These are phyloP conservation scores for Fusarium sp. DNA, from an alignment of 2,329 filamentous ascomycete genomes.

Conservation along the genomic window DNA sequence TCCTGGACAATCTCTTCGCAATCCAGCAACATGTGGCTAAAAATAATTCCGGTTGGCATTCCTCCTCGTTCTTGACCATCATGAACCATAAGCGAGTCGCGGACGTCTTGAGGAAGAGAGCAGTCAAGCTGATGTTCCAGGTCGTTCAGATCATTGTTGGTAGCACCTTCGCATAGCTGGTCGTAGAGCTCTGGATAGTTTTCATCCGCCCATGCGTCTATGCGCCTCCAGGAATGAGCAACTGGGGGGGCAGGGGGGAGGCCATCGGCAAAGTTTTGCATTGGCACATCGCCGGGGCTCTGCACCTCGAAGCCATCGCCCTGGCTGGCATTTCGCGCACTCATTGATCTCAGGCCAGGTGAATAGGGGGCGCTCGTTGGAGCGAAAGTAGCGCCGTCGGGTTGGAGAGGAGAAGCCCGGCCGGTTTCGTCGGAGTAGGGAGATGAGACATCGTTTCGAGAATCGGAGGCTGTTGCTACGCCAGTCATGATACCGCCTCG, in stretches of 20 bases:
- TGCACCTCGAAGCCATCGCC: conserved; percentile 76
- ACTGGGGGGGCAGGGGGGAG: conserved; percentile 90
- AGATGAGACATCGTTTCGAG: conserved; percentile 82
- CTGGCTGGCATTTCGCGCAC: conserved; percentile 72
- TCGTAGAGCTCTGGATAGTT: conserved; percentile 96
- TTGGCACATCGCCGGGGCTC: conserved; percentile 85
- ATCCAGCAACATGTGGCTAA: conserved; percentile 93
- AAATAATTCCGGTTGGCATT: conserved; percentile 89
- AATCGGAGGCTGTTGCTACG: conserved; percentile 89
- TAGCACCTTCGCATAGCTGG: conserved; percentile 91
- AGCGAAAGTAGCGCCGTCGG: conserved; percentile 50
- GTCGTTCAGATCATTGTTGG: conserved; percentile 94
- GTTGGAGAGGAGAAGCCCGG: conserved; percentile 60
- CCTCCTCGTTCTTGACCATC: conserved; percentile 98
- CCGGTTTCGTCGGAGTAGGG: conserved; percentile 80
- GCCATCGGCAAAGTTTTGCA: conserved; percentile 95
- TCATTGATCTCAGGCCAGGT: conserved; percentile 85
- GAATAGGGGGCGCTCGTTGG: conserved; percentile 81
- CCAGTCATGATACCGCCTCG: conserved; percentile 86
- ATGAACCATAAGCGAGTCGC: conserved; percentile 89
- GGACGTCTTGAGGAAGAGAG: conserved; percentile 90
- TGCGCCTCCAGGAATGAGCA: conserved; percentile 90
- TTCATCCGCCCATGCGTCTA: conserved; percentile 92
- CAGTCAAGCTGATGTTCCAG: conserved; percentile 96
- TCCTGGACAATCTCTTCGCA: conserved; percentile 98